phyloP scores from a whole-genome alignment of 805 yeast genomes.

The Nakazawaea anatomiae region DNA sequence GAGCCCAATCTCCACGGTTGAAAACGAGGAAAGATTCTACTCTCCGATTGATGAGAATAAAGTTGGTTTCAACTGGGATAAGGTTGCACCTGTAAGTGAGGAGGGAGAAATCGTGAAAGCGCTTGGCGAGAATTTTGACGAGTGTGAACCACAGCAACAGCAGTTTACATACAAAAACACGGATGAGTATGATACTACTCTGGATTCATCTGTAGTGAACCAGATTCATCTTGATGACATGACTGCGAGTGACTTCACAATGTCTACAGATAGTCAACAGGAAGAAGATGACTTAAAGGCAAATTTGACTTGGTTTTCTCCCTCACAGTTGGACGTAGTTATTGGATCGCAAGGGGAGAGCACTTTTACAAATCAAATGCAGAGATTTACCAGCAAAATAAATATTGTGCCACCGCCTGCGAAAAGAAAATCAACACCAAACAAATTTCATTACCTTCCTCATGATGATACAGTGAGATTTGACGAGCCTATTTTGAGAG shows the following conservation, averaged over 20 bases:
- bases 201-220: neutral
- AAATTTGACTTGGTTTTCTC: constrained; percentile 3
- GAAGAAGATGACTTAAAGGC: constrained; percentile 1
- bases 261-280: constrained; percentile 7
- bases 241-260: constrained; percentile 7
- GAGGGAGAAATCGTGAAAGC: neutral
- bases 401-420: constrained; percentile 1
- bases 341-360: neutral
- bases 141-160: constrained; percentile 4
- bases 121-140: neutral
- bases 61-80: neutral
- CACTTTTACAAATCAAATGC: neutral
- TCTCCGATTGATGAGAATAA: neutral
- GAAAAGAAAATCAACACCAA: neutral
- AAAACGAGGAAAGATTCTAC: neutral
- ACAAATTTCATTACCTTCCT: neutral
- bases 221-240: constrained; percentile 3
- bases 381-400: constrained; percentile 5
- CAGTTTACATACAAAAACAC: constrained; percentile 4
- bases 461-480: constrained; percentile 8
- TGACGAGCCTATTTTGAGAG: constrained; percentile 8
- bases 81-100: neutral
- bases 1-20: neutral
- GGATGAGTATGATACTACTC: neutral
- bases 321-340: constrained; percentile 3